Evolutionary conservation across 805 yeast species (phyloP).

Genomic region (Kuraishia capsulata): DNA sequence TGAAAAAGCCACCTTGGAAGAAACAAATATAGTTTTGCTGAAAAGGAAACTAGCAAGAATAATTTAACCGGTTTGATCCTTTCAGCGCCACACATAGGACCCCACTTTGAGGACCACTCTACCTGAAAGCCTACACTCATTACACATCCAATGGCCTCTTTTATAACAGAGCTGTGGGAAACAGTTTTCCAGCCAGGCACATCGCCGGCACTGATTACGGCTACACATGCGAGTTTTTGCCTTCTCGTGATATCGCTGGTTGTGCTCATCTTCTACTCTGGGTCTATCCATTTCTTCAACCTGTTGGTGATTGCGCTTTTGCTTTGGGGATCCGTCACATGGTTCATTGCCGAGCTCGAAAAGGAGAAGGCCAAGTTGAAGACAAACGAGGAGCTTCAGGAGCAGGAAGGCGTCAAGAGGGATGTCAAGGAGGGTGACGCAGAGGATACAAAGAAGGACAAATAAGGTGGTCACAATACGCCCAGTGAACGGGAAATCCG

Average conservation of each 20-base stretch:
- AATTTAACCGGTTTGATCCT: too few species aligned
- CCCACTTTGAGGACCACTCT: too few species aligned
- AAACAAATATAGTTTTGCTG: too few species aligned
- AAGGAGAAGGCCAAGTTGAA: conserved; percentile 31
- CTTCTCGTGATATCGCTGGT: conserved; percentile 49
- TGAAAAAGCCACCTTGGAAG: too few species aligned
- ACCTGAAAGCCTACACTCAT: too few species aligned
- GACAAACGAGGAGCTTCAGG: conserved; percentile 24
- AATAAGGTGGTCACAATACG: too few species aligned
- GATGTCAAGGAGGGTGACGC: conserved; percentile 1
- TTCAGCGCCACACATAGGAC: too few species aligned
- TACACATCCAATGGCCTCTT: conserved; percentile 20
- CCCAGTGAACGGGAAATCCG: too few species aligned
- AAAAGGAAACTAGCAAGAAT: too few species aligned
- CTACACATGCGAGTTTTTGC: conserved; percentile 79
- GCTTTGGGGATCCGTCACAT: conserved; percentile 73
- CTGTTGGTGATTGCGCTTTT: conserved; percentile 32
- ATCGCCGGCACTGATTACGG: conserved; percentile 77
- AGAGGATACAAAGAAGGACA: conserved; percentile 4
- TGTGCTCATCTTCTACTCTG: conserved; percentile 49
- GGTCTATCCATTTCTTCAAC: conserved; percentile 59
- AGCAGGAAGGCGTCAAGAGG: conserved; percentile 13
- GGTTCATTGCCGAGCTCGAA: conserved; percentile 75
- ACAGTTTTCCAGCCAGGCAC: conserved; percentile 91
- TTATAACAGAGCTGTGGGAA: conserved; percentile 72